A percentile compares a stretch with the other conserved stretches of the same genome.
Conservation (phyloP, 768 basidiomycete species). For the Chlorophyllum brunneum region DNA sequence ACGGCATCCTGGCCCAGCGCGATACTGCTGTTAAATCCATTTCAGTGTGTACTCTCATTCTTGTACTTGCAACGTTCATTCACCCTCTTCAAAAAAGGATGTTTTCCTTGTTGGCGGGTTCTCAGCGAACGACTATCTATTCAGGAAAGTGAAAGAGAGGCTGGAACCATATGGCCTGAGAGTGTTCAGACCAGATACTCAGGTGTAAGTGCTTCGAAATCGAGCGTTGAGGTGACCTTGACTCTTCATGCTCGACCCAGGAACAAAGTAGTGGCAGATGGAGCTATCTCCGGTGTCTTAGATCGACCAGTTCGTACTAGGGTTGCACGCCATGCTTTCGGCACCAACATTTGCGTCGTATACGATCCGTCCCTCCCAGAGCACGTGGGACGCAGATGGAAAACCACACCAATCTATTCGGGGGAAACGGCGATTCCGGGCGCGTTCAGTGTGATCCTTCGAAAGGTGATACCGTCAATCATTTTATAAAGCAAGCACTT, state of each 20-base stretch:
- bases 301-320: constrained; percentile 47
- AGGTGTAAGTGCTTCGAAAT: constrained; percentile 38
- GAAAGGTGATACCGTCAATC: constrained; percentile 27
- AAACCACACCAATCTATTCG: constrained; percentile 30
- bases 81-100: background rate
- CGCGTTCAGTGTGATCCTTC: constrained; percentile 39
- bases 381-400: constrained; percentile 32
- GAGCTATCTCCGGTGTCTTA: constrained; percentile 38
- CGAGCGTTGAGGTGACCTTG: background rate
- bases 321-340: constrained; percentile 46
- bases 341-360: constrained; percentile 33
- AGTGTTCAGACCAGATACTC: constrained; percentile 48
- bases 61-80: background rate
- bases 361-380: constrained; percentile 34
- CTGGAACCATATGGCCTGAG: constrained; percentile 35
- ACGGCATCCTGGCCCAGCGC: constrained; percentile 20
- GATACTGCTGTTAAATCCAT: constrained; percentile 18
- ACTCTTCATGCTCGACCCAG: constrained; percentile 18
- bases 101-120: constrained; percentile 57
- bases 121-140: constrained; percentile 55
- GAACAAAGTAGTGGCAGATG: constrained; percentile 51
- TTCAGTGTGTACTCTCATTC: constrained; percentile 17
- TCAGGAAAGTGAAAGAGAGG: constrained; percentile 33
- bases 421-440: constrained; percentile 36
- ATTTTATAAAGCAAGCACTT: background rate